Conservation (phyloP, 768 basidiomycete species). For the Royoungia palumana region DNA sequence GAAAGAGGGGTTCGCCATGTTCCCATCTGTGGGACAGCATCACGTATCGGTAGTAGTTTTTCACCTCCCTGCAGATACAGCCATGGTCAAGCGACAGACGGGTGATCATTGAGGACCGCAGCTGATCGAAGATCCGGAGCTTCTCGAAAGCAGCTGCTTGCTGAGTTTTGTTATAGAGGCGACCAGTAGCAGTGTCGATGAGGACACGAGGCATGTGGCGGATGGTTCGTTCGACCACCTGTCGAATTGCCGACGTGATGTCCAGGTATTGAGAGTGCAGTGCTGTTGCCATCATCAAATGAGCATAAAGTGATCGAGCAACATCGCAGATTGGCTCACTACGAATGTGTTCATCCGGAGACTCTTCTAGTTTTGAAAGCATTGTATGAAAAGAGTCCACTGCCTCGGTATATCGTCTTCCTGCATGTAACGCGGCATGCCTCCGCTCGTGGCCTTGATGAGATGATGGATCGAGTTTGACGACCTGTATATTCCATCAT, state of each 20-base stretch:
- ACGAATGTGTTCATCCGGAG: not conserved
- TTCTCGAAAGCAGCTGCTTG: constrained; percentile 8
- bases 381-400: not conserved
- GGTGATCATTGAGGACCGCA: constrained; percentile 5
- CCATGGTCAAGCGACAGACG: not conserved
- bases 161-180: constrained; percentile 5
- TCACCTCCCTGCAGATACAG: not conserved
- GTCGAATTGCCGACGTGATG: not conserved
- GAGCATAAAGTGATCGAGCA: not conserved
- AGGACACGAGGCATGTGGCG: not conserved
- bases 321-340: not conserved
- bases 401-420: not conserved
- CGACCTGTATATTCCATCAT: constrained; percentile 1
- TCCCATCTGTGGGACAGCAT: not conserved
- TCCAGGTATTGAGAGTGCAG: constrained; percentile 1
- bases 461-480: constrained; percentile 2
- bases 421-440: not conserved
- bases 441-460: not conserved
- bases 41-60: not conserved
- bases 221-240: not conserved
- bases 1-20: not conserved
- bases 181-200: constrained; percentile 5
- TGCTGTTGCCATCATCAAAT: not conserved
- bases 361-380: constrained; percentile 2
- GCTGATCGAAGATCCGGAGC: constrained; percentile 4